phyloP scores from a whole-genome alignment of 306 rosid species.

The Alnus glutinosa region DNA sequence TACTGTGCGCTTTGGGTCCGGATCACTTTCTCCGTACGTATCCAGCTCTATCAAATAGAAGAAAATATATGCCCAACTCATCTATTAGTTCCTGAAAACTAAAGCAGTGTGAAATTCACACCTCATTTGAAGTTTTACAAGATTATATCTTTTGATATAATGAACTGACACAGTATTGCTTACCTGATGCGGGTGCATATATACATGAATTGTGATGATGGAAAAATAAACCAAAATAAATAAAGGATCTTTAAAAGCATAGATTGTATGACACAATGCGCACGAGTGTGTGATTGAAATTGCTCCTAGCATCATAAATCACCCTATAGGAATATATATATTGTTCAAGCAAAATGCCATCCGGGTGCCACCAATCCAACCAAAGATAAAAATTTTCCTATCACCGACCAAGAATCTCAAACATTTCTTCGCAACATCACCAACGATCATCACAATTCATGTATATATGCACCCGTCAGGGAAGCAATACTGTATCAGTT shows the following conservation, averaged over 20 bases:
- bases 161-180: conserved; percentile 11
- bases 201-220: background rate
- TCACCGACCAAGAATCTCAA: too few species aligned
- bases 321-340: too few species aligned
- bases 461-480: too few species aligned
- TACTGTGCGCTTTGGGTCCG: conserved; percentile 68
- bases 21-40: conserved; percentile 89
- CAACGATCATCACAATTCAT: too few species aligned
- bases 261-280: background rate
- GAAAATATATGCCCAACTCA: conserved; percentile 54
- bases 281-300: conserved; percentile 16
- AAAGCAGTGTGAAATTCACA: conserved; percentile 33
- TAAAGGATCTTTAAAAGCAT: background rate
- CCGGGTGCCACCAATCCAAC: too few species aligned
- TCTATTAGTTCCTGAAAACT: conserved; percentile 53
- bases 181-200: background rate
- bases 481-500: too few species aligned
- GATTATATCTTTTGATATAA: background rate
- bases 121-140: conserved; percentile 18
- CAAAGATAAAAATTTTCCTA: too few species aligned
- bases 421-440: too few species aligned
- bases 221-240: background rate
- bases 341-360: too few species aligned
- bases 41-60: conserved; percentile 78
- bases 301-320: background rate